phyloP scores from a whole-genome alignment of 2,329 filamentous ascomycete species.

The Botrytis fabae region DNA sequence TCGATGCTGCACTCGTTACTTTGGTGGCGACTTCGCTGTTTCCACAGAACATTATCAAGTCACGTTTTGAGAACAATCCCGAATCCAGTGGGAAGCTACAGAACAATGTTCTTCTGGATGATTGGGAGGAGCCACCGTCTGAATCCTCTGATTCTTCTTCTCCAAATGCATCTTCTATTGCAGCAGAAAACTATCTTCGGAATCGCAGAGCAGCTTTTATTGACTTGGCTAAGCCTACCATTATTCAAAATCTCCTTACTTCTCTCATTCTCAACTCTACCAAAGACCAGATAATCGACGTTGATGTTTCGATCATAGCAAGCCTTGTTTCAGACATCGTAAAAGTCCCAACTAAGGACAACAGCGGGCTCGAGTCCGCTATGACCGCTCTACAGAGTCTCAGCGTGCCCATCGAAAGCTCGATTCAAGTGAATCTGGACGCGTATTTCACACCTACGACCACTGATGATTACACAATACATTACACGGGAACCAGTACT shows the following conservation, averaged over 20 bases:
- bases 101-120: neutral
- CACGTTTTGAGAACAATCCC: neutral
- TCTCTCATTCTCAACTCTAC: neutral
- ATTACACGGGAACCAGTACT: neutral
- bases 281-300: neutral
- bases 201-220: neutral
- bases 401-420: neutral
- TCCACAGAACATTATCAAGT: neutral
- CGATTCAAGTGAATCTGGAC: neutral
- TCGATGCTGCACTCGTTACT: neutral
- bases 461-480: neutral
- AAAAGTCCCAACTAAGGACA: neutral
- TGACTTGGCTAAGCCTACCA: neutral
- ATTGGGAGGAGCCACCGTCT: neutral
- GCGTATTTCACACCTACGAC: conserved; percentile 2
- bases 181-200: neutral
- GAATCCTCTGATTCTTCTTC: neutral
- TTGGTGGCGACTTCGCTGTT: neutral
- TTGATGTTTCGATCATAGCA: neutral
- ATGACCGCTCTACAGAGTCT: neutral
- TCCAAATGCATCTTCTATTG: neutral
- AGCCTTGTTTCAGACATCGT: neutral
- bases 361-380: neutral
- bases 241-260: neutral
- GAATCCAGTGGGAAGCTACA: neutral